Base-by-base conservation (phyloP, 2,329 filamentous ascomycete species). In the Herpotrichia juniperi region DNA sequence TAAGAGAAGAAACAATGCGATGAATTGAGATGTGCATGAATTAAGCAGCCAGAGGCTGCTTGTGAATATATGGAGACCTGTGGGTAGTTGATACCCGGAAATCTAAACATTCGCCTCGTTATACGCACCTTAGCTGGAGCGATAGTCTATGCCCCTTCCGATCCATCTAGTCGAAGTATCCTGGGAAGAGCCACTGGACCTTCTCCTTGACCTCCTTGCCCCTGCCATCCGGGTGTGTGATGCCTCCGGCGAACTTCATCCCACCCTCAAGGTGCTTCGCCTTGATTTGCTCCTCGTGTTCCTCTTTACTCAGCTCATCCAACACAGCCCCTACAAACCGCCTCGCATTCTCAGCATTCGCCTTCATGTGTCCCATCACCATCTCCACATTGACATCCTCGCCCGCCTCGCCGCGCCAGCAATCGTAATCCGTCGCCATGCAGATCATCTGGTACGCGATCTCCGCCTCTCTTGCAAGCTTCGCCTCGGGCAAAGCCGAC, bases 351-450 rank as follows among this genome's bases (percentile, higher is more conserved):
- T 88, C 82, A 46, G 90, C 83, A 76, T 99, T 99, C 61, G 91
- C 89, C 72, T 89, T 88, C 94, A 99, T 99, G 76, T 96, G 91
- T 55, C 86, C 89, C 87, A 96, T 91, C 50, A 99, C 94, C 90
- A 97, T 96, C 75, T 93, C 90, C 19, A 99, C 94, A 56, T 92
- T 93, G 57, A 99, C 94, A 55, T 84, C 80, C 59, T 87, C 89
- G 37, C 83, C 84, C 51, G 86, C 89, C 43, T 83, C 84, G 17
- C 84, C 86, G 71, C 93, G 89, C 94, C 94, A 99, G 85, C 93
- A 97, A 80, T 99, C 94, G 75, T 99, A 99, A 80, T 99, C 94
- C 24, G 94, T 99, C 28, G 91, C 91, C 94, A 99, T 99, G 82
- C 93, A 96, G 69, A 99, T 96, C 85, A 97, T 96, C 79, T 96